phyloP scores from a whole-genome alignment of 2,329 filamentous ascomycete species.

The Kalmusia sp. region DNA sequence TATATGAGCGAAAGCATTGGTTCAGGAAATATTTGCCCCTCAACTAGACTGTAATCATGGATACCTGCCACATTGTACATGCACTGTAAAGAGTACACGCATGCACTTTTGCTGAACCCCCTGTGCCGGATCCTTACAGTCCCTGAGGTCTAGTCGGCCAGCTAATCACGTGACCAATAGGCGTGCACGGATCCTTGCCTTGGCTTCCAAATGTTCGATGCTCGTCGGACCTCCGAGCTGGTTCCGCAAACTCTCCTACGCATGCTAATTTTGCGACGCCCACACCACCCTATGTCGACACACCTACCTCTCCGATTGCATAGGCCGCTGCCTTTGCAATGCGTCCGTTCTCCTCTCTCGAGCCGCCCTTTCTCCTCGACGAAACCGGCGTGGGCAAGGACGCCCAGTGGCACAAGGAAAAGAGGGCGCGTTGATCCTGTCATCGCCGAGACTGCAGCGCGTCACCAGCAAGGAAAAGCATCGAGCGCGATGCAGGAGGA shows the following conservation, averaged over 20 bases:
- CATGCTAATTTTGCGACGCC: not conserved
- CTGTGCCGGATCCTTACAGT: no score
- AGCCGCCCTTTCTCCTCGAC: conserved; percentile 35
- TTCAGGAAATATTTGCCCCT: no score
- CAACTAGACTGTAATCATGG: no score
- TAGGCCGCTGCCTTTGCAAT: conserved; percentile 36
- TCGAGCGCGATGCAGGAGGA: conserved; percentile 4
- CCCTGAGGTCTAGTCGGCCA: no score
- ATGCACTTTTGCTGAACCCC: no score
- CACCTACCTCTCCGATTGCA: conserved; percentile 31
- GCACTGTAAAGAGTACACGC: no score
- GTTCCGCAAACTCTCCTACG: no score
- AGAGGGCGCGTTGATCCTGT: conserved; percentile 1
- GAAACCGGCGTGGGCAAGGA: conserved; percentile 21
- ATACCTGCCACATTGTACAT: no score
- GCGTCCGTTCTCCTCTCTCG: conserved; percentile 27
- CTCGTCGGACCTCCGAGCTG: not conserved
- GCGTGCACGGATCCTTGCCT: not conserved
- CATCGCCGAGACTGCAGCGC: not conserved
- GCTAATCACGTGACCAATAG: no score
- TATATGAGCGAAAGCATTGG: no score
- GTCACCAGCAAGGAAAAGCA: not conserved
- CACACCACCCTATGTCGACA: conserved; percentile 31
- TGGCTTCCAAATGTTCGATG: no score
- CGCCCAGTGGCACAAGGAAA: not conserved